These are phyloP conservation scores for Aspergillus oerlinghausenensis DNA, from an alignment of 2,329 filamentous ascomycete genomes.

Conservation along the genomic window DNA sequence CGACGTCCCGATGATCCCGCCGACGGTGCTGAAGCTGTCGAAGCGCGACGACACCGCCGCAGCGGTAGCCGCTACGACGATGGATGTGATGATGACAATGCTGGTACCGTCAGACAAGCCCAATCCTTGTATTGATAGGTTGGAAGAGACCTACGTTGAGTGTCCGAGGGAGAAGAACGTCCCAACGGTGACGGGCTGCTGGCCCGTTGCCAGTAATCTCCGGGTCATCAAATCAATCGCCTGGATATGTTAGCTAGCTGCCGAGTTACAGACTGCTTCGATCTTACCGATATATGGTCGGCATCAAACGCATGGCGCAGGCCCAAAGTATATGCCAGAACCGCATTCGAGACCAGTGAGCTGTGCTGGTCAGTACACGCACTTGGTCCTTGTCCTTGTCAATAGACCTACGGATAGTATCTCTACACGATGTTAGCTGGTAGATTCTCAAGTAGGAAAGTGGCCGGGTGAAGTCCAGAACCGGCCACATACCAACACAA, in stretches of 20 bases:
- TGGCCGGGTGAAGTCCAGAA: neutral
- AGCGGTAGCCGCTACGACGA: slow-evolving; percentile 86
- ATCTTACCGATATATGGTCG: slow-evolving; percentile 69
- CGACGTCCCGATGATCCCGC: slow-evolving; percentile 83
- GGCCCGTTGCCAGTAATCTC: slow-evolving; percentile 77
- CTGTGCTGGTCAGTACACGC: slow-evolving; percentile 27
- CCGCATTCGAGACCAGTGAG: slow-evolving; percentile 69
- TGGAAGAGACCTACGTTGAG: slow-evolving; percentile 55
- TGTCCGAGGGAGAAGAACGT: slow-evolving; percentile 94
- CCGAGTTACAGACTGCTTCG: neutral
- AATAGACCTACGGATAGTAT: slow-evolving; percentile 29
- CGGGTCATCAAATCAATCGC: slow-evolving; percentile 96
- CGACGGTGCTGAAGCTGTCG: slow-evolving; percentile 71
- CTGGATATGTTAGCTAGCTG: slow-evolving; percentile 30
- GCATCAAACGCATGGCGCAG: slow-evolving; percentile 94
- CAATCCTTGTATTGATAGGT: neutral
- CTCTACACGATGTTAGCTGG: slow-evolving; percentile 21
- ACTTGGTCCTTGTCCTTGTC: neutral
- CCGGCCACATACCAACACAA: slow-evolving; percentile 48
- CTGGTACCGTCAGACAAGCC: slow-evolving; percentile 22
- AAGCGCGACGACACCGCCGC: slow-evolving; percentile 78
- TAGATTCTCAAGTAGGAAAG: neutral
- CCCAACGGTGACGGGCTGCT: slow-evolving; percentile 83
- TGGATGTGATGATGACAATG: slow-evolving; percentile 82
- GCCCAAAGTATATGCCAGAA: slow-evolving; percentile 82